A percentile compares a stretch with the other conserved stretches of the same genome.
phyloP scores from a whole-genome alignment of 2,329 filamentous ascomycete species.

The Alternaria hordeiaustralica region DNA sequence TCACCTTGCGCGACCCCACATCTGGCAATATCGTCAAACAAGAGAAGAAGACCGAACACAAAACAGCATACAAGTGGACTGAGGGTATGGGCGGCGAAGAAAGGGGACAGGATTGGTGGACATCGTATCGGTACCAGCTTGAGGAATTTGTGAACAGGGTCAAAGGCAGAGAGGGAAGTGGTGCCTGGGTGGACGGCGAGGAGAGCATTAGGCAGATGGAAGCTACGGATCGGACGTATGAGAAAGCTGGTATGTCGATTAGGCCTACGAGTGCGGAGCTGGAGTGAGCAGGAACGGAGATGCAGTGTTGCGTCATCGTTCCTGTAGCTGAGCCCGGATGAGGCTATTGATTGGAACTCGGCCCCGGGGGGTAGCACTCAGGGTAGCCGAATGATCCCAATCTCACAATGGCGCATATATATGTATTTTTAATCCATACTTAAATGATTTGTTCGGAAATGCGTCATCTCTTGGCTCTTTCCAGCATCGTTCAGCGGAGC shows the following conservation, averaged over 20 bases:
- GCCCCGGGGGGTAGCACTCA: background rate
- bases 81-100: slow-evolving; percentile 30
- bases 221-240: slow-evolving; percentile 44
- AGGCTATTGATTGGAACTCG: background rate
- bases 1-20: background rate
- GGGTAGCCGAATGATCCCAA: background rate
- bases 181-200: slow-evolving; percentile 38
- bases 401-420: background rate
- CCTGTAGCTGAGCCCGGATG: background rate
- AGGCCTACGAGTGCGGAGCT: slow-evolving; percentile 26
- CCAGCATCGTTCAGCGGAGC: background rate
- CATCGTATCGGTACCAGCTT: slow-evolving; percentile 46
- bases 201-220: slow-evolving; percentile 48
- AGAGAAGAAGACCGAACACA: slow-evolving; percentile 12
- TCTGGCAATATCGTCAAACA: slow-evolving; percentile 13
- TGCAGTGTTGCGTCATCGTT: background rate
- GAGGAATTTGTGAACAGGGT: slow-evolving; percentile 47
- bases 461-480: background rate
- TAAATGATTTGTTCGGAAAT: background rate
- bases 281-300: background rate
- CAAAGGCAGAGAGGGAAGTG: slow-evolving; percentile 33
- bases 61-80: slow-evolving; percentile 39
- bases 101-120: slow-evolving; percentile 38
- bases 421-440: background rate
- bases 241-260: slow-evolving; percentile 34